phyloP scores from a whole-genome alignment of 2,329 filamentous ascomycete species.

The Penicillium sp. region DNA sequence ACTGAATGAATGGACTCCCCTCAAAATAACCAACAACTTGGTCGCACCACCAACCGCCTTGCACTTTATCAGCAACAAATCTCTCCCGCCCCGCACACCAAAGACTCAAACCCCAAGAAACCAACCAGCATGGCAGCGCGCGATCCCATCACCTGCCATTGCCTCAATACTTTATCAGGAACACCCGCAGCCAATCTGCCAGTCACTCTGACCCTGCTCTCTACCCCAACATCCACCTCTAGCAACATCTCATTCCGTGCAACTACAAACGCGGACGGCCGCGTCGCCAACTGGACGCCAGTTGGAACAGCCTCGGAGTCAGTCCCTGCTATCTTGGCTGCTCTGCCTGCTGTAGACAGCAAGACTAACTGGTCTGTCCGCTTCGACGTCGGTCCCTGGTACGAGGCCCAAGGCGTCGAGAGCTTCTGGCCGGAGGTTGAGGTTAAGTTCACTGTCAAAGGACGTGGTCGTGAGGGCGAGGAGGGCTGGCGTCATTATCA shows the following conservation, averaged over 20 bases:
- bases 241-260: slow-evolving; percentile 35
- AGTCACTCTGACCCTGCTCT: slow-evolving; percentile 57
- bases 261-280: slow-evolving; percentile 47
- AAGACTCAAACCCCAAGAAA: slow-evolving; percentile 11
- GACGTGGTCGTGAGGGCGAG: slow-evolving; percentile 38
- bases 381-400: slow-evolving; percentile 49
- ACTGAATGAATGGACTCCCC: slow-evolving; percentile 26
- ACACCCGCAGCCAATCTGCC: slow-evolving; percentile 47
- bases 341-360: slow-evolving; percentile 36
- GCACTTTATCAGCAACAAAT: slow-evolving; percentile 37
- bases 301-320: slow-evolving; percentile 21
- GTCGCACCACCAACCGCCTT: slow-evolving; percentile 33
- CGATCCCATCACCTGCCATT: slow-evolving; percentile 51
- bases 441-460: slow-evolving; percentile 50
- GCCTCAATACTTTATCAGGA: slow-evolving; percentile 50
- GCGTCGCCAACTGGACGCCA: slow-evolving; percentile 45
- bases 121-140: slow-evolving; percentile 33
- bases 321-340: slow-evolving; percentile 31
- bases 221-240: slow-evolving; percentile 42
- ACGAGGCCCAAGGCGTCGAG: slow-evolving; percentile 46
- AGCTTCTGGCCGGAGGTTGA: slow-evolving; percentile 53
- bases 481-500: slow-evolving; percentile 51
- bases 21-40: slow-evolving; percentile 17
- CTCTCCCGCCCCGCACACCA: slow-evolving; percentile 8
- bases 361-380: slow-evolving; percentile 48